These are phyloP conservation scores for Paecilomyces variotii DNA, from an alignment of 2,329 filamentous ascomycete genomes.

Conservation along the genomic window DNA sequence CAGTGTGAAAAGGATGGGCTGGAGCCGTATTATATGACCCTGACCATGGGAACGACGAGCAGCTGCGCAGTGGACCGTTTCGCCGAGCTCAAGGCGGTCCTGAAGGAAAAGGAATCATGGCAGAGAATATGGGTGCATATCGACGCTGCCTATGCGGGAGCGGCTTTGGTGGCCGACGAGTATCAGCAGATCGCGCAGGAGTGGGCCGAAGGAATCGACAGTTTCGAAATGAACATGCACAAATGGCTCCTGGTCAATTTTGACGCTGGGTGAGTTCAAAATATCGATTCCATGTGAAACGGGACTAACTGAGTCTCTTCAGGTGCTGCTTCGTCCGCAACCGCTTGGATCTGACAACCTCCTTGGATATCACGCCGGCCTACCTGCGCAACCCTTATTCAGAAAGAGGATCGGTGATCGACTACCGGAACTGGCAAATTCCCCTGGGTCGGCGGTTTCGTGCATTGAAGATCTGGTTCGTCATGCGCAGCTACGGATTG, in stretches of 20 bases:
- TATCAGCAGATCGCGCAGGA: constrained; percentile 60
- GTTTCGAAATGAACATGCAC: constrained; percentile 93
- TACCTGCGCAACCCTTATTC: constrained; percentile 79
- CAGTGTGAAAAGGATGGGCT: constrained; percentile 61
- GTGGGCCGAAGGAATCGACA: constrained; percentile 61
- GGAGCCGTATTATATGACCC: constrained; percentile 78
- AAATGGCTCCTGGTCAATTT: constrained; percentile 97
- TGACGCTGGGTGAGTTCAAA: constrained; percentile 49
- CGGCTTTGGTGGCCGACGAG: constrained; percentile 73
- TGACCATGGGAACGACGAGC: constrained; percentile 77
- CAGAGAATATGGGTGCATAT: constrained; percentile 80
- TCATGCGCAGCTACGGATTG: constrained; percentile 74
- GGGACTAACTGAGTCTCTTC: constrained; percentile 24
- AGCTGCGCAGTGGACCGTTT: constrained; percentile 86
- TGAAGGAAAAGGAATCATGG: constrained; percentile 37
- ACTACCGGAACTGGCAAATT: constrained; percentile 97
- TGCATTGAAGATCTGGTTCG: constrained; percentile 90
- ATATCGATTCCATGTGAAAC: background rate
- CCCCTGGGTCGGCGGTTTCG: constrained; percentile 84
- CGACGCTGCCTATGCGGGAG: constrained; percentile 86
- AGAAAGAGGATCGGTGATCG: constrained; percentile 76
- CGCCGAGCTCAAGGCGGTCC: constrained; percentile 53
- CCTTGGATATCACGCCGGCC: constrained; percentile 68
- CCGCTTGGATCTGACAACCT: constrained; percentile 67
- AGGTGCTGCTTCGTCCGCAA: constrained; percentile 73